Conservation (phyloP, 2,329 filamentous ascomycete genomes). For the Phyllachora maydis region DNA sequence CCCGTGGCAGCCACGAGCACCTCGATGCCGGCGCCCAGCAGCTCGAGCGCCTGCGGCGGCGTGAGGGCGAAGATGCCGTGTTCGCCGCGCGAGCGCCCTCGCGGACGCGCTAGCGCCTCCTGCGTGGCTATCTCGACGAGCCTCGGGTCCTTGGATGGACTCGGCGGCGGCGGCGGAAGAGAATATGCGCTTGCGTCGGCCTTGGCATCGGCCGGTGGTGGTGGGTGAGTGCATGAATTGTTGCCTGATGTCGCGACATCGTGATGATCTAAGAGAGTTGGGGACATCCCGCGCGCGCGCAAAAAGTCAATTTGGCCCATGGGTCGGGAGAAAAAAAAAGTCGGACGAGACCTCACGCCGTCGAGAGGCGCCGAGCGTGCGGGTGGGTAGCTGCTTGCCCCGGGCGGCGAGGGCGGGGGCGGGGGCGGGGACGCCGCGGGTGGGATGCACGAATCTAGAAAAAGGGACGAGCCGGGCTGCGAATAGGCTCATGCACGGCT, state of each 20-base stretch:
- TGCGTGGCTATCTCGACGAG: constrained; percentile 5
- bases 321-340: too few relatives aligned
- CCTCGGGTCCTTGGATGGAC: constrained; percentile 15
- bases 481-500: too few relatives aligned
- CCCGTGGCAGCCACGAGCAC: constrained; percentile 51
- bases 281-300: constrained; percentile 3
- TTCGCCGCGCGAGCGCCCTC: too few relatives aligned
- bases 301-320: too few relatives aligned
- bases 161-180: constrained; percentile 16
- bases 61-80: constrained; percentile 56
- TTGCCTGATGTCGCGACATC: constrained; percentile 1
- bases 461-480: too few relatives aligned
- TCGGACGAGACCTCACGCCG: too few relatives aligned
- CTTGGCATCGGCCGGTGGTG: constrained; percentile 6
- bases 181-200: constrained; percentile 10
- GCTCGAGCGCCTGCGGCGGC: constrained; percentile 54
- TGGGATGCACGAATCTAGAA: too few relatives aligned
- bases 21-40: constrained; percentile 56
- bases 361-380: too few relatives aligned
- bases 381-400: too few relatives aligned
- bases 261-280: constrained; percentile 1
- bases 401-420: too few relatives aligned
- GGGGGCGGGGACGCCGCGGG: too few relatives aligned
- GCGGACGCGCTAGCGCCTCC: too few relatives aligned
- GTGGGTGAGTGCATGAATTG: background rate